A percentile compares a stretch with the other conserved stretches of the same genome.
Conservation (phyloP, 2,329 filamentous ascomycete species). For the Coniosporium tulheliwenetii region DNA sequence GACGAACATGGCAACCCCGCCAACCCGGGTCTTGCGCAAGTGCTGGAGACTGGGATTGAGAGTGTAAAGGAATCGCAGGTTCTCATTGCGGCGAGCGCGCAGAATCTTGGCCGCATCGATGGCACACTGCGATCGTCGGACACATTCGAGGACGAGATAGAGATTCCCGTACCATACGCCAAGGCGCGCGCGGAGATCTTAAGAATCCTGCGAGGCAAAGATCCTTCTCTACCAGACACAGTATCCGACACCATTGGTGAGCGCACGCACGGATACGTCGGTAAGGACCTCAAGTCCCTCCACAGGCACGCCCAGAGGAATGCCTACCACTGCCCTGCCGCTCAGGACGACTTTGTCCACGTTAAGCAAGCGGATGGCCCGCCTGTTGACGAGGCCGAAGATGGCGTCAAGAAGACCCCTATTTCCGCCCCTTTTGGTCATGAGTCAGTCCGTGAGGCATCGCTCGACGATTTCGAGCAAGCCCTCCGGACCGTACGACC, state of each 20-base stretch:
- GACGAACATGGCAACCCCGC: neutral
- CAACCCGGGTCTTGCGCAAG: slow-evolving; percentile 12
- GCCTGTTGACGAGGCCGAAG: neutral
- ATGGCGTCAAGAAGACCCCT: neutral
- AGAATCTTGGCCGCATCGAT: slow-evolving; percentile 59
- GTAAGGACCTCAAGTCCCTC: slow-evolving; percentile 56
- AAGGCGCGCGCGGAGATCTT: slow-evolving; percentile 60
- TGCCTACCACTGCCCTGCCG: slow-evolving; percentile 16
- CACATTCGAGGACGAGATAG: slow-evolving; percentile 52
- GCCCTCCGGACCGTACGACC: slow-evolving; percentile 59
- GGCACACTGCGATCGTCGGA: slow-evolving; percentile 46
- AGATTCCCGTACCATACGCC: slow-evolving; percentile 63
- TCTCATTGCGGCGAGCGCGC: slow-evolving; percentile 60
- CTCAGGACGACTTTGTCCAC: slow-evolving; percentile 7
- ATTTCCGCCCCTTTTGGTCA: neutral
- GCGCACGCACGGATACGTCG: slow-evolving; percentile 76
- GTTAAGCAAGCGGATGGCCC: neutral
- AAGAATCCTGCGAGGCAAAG: slow-evolving; percentile 38
- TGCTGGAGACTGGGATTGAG: slow-evolving; percentile 39
- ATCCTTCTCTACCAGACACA: slow-evolving; percentile 19
- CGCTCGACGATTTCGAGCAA: slow-evolving; percentile 41
- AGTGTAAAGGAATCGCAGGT: slow-evolving; percentile 40
- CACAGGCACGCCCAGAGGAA: slow-evolving; percentile 36
- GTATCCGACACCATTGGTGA: slow-evolving; percentile 48
- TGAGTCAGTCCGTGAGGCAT: neutral